These are phyloP conservation scores for Scheffersomyces titani DNA, from an alignment of 1,139 yeast species.

Conservation along the genomic window DNA sequence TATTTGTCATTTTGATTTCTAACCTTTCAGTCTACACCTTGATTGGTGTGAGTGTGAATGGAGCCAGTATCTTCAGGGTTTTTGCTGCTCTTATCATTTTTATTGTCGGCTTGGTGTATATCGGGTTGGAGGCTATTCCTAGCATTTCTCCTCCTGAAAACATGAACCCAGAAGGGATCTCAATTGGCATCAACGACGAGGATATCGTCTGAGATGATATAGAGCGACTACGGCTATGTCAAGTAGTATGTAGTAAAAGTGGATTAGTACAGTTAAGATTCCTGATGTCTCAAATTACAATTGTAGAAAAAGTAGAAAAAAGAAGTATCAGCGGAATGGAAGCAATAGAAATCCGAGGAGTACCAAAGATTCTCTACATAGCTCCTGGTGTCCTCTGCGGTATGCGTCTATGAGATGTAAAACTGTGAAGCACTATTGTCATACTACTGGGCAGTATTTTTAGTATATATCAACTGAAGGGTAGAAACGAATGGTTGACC, in stretches of 20 bases:
- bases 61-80: conserved; percentile 56
- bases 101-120: conserved; percentile 57
- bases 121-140: conserved; percentile 68
- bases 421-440: no score
- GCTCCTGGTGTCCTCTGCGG: no score
- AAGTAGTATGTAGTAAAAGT: background rate
- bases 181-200: conserved; percentile 46
- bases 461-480: no score
- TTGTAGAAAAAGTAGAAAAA: no score
- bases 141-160: conserved; percentile 72
- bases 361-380: no score
- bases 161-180: conserved; percentile 59
- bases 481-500: no score
- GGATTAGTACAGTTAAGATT: background rate
- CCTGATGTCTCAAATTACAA: background rate
- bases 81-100: conserved; percentile 58
- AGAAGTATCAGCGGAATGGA: no score
- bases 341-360: no score
- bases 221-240: conserved; percentile 21
- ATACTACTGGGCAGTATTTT: no score
- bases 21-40: conserved; percentile 56
- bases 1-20: conserved; percentile 17
- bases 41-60: conserved; percentile 63
- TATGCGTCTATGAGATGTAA: no score
- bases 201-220: conserved; percentile 31